Conservation (phyloP, 768 basidiomycete species). For the Termitomyces titanicus region DNA sequence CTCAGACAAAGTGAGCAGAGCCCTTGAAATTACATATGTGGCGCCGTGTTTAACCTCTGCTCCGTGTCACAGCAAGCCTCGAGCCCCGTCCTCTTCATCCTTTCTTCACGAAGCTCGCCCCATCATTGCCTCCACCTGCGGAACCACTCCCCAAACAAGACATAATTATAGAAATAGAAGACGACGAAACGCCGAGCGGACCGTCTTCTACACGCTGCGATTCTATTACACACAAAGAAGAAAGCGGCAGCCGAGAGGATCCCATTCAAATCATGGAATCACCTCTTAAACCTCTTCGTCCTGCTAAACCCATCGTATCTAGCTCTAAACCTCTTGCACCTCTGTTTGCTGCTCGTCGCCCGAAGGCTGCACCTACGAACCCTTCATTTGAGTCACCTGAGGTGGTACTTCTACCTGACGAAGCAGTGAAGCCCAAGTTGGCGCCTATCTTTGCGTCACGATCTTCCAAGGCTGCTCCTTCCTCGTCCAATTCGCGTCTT, state of each 20-base stretch:
- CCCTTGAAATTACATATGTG: too few species aligned
- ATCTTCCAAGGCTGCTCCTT: neutral
- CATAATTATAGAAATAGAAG: conserved; percentile 9
- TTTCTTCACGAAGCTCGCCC: conserved; percentile 12
- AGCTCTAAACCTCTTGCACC: conserved; percentile 36
- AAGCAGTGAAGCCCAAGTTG: neutral
- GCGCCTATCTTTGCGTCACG: conserved; percentile 1
- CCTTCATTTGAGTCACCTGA: conserved; percentile 2
- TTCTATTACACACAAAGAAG: neutral
- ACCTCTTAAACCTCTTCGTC: conserved; percentile 25
- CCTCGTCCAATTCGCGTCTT: neutral
- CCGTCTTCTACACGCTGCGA: neutral
- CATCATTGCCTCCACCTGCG: neutral
- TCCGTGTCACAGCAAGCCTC: conserved; percentile 7
- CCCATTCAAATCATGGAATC: conserved; percentile 43
- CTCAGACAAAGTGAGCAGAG: conserved; percentile 8
- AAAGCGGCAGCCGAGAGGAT: conserved; percentile 31
- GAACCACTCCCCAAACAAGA: neutral
- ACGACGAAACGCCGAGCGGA: neutral
- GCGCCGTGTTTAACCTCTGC: neutral
- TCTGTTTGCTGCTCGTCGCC: conserved; percentile 38
- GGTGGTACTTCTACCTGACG: neutral
- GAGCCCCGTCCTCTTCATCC: conserved; percentile 15
- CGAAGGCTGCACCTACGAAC: conserved; percentile 11
- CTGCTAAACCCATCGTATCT: conserved; percentile 8